Conservation (phyloP, 768 basidiomycete species). For the Leccinum variicolor region DNA sequence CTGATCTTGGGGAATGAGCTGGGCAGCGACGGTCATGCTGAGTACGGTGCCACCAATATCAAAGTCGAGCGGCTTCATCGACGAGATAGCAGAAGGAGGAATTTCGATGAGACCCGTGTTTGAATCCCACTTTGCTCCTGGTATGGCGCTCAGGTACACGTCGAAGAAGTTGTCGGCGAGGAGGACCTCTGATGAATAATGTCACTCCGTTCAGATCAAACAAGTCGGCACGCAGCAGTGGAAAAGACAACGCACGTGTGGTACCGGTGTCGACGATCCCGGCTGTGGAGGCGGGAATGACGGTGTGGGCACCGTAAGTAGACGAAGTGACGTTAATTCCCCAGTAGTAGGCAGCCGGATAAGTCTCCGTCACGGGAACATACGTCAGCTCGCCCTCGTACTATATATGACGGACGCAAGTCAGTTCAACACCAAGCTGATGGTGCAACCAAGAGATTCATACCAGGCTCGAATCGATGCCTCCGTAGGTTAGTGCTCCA, state of each 20-base stretch:
- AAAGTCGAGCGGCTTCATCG: conserved; percentile 11
- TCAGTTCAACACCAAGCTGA: background rate
- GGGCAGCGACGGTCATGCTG: background rate
- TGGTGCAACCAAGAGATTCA: background rate
- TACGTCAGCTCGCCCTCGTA: conserved; percentile 24
- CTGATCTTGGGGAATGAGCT: background rate
- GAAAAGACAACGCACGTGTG: background rate
- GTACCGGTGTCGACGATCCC: background rate
- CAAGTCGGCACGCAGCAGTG: background rate
- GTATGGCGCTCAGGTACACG: conserved; percentile 9
- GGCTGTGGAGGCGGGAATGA: conserved; percentile 9
- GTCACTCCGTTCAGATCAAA: background rate
- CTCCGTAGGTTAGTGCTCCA: background rate
- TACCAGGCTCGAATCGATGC: background rate
- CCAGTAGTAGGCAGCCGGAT: conserved; percentile 26
- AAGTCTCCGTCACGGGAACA: conserved; percentile 25
- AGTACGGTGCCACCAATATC: background rate
- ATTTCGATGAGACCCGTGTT: conserved; percentile 6
- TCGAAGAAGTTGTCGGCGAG: conserved; percentile 14
- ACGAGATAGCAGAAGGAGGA: conserved; percentile 3
- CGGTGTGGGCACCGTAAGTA: conserved; percentile 10
- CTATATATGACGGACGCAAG: background rate
- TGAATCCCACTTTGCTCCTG: conserved; percentile 4
- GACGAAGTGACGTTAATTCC: conserved; percentile 25
- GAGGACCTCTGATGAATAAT: background rate